Evolutionary conservation across 78 protist species (phyloP).

Genomic region (Tieghemostelium lacteum): DNA sequence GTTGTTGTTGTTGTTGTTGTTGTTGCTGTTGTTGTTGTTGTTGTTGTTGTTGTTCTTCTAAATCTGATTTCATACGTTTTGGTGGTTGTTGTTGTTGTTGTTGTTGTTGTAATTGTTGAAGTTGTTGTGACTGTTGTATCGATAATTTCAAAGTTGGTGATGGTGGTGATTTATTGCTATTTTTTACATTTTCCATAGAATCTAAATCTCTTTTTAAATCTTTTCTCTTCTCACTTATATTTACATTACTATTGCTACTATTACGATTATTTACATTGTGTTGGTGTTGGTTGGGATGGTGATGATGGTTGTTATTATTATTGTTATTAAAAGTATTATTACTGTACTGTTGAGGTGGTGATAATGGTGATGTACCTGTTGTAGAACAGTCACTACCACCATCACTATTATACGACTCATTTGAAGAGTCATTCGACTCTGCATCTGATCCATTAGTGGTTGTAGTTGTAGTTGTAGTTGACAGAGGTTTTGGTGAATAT

Average conservation of each 20-base stretch:
- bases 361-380: constrained; percentile 16
- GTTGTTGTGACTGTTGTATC: not conserved
- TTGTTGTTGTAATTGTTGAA: constrained; percentile 6
- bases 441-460: too few relatives aligned
- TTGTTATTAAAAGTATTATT: not conserved
- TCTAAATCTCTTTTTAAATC: not conserved
- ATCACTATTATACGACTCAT: not conserved
- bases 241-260: not conserved
- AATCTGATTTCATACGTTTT: not conserved
- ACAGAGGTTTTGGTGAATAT: not conserved
- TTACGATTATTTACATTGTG: not conserved
- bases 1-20: not conserved
- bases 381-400: constrained; percentile 12
- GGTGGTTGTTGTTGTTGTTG: not conserved
- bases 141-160: not conserved
- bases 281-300: not conserved
- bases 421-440: not conserved
- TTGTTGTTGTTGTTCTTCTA: not conserved
- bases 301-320: not conserved
- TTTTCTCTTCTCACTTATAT: not conserved
- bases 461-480: too few relatives aligned
- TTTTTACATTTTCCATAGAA: not conserved
- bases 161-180: not conserved
- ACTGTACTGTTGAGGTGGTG: not conserved
- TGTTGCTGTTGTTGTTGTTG: not conserved